phyloP scores from a whole-genome alignment of 2,329 filamentous ascomycete species.

The Botryotinia narcissicola region DNA sequence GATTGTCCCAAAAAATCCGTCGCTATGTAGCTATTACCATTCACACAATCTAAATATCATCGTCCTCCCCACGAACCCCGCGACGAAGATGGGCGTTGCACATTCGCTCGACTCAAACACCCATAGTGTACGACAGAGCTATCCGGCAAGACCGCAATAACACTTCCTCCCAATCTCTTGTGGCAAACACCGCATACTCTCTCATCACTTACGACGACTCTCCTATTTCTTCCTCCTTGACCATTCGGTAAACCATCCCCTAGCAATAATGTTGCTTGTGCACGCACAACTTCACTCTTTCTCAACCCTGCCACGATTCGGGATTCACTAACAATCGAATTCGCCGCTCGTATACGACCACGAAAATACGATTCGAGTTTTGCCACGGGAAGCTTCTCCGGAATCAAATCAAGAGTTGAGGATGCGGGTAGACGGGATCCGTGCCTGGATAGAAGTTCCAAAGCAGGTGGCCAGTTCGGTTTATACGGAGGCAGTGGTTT shows the following conservation, averaged over 20 bases:
- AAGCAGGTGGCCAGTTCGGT: slow-evolving; percentile 72
- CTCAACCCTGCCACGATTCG: slow-evolving; percentile 74
- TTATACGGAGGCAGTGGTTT: slow-evolving; percentile 71
- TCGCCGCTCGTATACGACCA: slow-evolving; percentile 83
- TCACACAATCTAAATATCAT: slow-evolving; percentile 21
- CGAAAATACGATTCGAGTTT: slow-evolving; percentile 89
- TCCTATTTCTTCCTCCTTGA: slow-evolving; percentile 56
- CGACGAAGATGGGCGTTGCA: slow-evolving; percentile 27
- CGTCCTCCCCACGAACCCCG: slow-evolving; percentile 31
- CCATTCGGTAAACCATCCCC: slow-evolving; percentile 60
- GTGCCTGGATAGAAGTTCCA: slow-evolving; percentile 86
- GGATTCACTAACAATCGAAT: slow-evolving; percentile 75
- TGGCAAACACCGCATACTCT: slow-evolving; percentile 88
- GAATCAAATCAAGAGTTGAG: slow-evolving; percentile 83
- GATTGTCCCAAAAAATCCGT: slow-evolving; percentile 25
- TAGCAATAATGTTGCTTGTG: slow-evolving; percentile 70
- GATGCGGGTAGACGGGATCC: slow-evolving; percentile 86
- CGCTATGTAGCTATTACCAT: slow-evolving; percentile 32
- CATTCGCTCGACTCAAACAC: slow-evolving; percentile 61
- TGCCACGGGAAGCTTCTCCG: slow-evolving; percentile 71
- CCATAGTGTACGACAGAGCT: slow-evolving; percentile 80
- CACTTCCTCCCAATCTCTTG: slow-evolving; percentile 86
- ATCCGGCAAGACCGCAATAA: slow-evolving; percentile 85
- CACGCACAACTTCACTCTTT: slow-evolving; percentile 74
- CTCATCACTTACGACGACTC: slow-evolving; percentile 84